These are phyloP conservation scores for Juglanconis sp. DNA, from an alignment of 2,329 filamentous ascomycete genomes.

Conservation along the genomic window DNA sequence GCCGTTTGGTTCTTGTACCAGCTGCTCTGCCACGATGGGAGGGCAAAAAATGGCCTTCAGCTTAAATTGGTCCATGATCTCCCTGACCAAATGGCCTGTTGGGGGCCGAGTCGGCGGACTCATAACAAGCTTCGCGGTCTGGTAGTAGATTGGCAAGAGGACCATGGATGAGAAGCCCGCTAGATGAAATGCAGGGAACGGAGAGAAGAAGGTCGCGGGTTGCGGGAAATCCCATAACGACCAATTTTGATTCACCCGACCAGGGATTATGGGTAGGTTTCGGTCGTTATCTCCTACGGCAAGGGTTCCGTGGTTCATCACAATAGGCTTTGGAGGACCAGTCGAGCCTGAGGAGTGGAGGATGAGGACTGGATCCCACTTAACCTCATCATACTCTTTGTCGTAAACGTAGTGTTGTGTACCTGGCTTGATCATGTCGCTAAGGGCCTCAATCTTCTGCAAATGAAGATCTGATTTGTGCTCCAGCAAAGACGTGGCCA, in stretches of 20 bases:
- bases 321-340: conserved; percentile 19
- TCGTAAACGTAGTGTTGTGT: conserved; percentile 14
- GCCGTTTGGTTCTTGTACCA: conserved; percentile 15
- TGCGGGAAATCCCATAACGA: conserved; percentile 17
- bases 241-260: conserved; percentile 20
- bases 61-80: conserved; percentile 19
- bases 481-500: not conserved
- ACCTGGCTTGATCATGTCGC: conserved; percentile 3
- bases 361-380: conserved; percentile 19
- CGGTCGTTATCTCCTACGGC: conserved; percentile 18
- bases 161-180: conserved; percentile 19
- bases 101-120: conserved; percentile 17
- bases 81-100: conserved; percentile 12
- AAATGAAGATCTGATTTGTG: not conserved
- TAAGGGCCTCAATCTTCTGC: not conserved
- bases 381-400: conserved; percentile 15
- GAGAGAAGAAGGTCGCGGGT: conserved; percentile 17
- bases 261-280: conserved; percentile 13
- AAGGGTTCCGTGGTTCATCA: conserved; percentile 21
- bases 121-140: conserved; percentile 11
- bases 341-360: conserved; percentile 22
- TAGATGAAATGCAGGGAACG: conserved; percentile 20
- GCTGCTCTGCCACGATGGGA: conserved; percentile 19
- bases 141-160: conserved; percentile 20
- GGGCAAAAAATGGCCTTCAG: conserved; percentile 20